These are phyloP conservation scores for Carex littledalei DNA, from an alignment of 176 grass and related monocot species.

Conservation along the genomic window DNA sequence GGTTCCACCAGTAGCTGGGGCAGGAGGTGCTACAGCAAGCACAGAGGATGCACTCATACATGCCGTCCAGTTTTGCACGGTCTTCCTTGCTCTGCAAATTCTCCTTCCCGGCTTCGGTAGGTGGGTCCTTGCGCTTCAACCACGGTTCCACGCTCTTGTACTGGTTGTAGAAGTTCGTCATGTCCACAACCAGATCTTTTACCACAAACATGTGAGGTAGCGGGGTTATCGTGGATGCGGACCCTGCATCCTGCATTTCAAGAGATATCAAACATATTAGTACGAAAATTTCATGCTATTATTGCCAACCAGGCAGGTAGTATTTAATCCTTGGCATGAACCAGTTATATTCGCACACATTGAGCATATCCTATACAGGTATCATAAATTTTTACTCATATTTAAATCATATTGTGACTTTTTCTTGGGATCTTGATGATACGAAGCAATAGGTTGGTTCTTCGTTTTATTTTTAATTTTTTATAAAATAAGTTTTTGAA, in stretches of 20 bases:
- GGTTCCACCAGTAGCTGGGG: slow-evolving; percentile 98
- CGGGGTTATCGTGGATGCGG: slow-evolving; percentile 58
- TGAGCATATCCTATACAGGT: too few species aligned
- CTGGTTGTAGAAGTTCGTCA: slow-evolving; percentile 97
- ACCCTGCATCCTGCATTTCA: not conserved
- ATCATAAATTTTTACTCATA: too few species aligned
- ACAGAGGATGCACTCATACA: slow-evolving; percentile 96
- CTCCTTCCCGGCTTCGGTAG: slow-evolving; percentile 44
- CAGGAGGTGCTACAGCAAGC: slow-evolving; percentile 87
- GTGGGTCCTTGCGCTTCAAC: slow-evolving; percentile 80
- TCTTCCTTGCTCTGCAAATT: slow-evolving; percentile 63
- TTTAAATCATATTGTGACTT: too few species aligned
- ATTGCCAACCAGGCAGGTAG: not conserved
- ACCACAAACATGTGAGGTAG: slow-evolving; percentile 96
- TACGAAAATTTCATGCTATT: not conserved
- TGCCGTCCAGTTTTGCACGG: slow-evolving; percentile 81
- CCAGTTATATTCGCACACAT: not conserved
- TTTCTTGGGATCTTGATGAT: too few species aligned
- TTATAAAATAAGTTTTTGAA: too few species aligned
- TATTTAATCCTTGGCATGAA: not conserved
- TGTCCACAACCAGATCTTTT: slow-evolving; percentile 95
- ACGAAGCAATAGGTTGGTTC: too few species aligned
- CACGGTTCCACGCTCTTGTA: slow-evolving; percentile 89
- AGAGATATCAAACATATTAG: not conserved
- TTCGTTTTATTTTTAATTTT: too few species aligned